These are phyloP conservation scores for Ceratonia siliqua DNA, from an alignment of 306 rosid species.

Conservation along the genomic window DNA sequence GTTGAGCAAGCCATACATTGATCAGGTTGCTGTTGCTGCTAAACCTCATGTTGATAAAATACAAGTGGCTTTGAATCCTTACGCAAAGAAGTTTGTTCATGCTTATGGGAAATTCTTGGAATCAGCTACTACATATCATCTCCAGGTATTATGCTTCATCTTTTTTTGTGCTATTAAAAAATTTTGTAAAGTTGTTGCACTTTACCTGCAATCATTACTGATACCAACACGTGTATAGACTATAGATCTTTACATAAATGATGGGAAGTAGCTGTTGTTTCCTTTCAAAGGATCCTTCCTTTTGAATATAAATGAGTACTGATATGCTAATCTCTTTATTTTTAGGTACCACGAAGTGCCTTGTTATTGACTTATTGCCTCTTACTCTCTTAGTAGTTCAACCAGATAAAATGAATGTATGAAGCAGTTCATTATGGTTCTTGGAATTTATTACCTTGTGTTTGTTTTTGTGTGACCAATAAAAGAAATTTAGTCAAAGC, in stretches of 20 bases:
- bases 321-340: not conserved
- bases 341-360: not conserved
- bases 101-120: slow-evolving; percentile 75
- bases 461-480: not conserved
- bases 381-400: not conserved
- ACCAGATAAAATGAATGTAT: not conserved
- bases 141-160: slow-evolving; percentile 57
- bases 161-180: not conserved
- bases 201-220: not conserved
- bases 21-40: slow-evolving; percentile 72
- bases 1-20: slow-evolving; percentile 86
- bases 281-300: not conserved
- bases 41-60: slow-evolving; percentile 85
- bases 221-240: not conserved
- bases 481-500: not conserved
- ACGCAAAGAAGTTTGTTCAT: slow-evolving; percentile 58
- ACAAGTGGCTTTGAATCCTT: slow-evolving; percentile 71
- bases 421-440: not conserved
- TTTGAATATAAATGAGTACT: not conserved
- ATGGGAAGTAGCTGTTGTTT: not conserved
- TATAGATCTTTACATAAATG: not conserved
- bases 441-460: not conserved
- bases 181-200: slow-evolving; percentile 15
- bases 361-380: not conserved
- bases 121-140: slow-evolving; percentile 78